These are phyloP conservation scores for Erucastrum elatum DNA, from an alignment of 345 rosid species.

Conservation along the genomic window DNA sequence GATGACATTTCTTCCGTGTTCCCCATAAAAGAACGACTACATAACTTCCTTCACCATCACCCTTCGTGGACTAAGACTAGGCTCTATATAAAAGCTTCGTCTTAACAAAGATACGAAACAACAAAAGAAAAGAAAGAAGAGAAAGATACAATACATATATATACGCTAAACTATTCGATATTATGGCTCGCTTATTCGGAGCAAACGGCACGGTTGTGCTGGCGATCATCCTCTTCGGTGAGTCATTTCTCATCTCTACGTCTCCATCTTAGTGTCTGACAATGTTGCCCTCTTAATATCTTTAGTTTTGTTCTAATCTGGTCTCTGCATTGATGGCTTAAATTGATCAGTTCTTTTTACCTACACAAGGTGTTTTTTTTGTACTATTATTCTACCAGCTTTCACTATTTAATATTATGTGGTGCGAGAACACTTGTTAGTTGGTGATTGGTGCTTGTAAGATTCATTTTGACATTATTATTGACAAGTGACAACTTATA, in stretches of 20 bases:
- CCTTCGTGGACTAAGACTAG: constrained; percentile 6
- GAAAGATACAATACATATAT: background rate
- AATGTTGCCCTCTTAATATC: background rate
- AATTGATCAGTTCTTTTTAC: background rate
- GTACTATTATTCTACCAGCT: too few species aligned
- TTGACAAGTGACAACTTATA: background rate
- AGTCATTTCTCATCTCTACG: constrained; percentile 4
- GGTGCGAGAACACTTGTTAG: background rate
- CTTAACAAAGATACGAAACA: background rate
- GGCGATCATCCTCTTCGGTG: constrained; percentile 34
- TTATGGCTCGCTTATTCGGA: constrained; percentile 38
- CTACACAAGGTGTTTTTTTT: too few species aligned
- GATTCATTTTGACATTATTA: background rate
- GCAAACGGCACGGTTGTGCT: constrained; percentile 21
- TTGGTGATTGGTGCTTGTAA: background rate
- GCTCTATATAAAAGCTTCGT: constrained; percentile 17
- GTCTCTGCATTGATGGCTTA: constrained; percentile 1
- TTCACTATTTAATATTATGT: background rate
- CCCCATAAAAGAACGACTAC: constrained; percentile 14
- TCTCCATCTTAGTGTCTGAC: background rate
- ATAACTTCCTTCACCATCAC: constrained; percentile 16
- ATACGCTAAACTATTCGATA: constrained; percentile 1
- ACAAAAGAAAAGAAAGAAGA: background rate
- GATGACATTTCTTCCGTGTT: constrained; percentile 29
- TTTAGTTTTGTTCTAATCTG: background rate